Evolutionary conservation across 768 basidiomycete species (phyloP).

Genomic region (Hebeloma cylindrosporum): DNA sequence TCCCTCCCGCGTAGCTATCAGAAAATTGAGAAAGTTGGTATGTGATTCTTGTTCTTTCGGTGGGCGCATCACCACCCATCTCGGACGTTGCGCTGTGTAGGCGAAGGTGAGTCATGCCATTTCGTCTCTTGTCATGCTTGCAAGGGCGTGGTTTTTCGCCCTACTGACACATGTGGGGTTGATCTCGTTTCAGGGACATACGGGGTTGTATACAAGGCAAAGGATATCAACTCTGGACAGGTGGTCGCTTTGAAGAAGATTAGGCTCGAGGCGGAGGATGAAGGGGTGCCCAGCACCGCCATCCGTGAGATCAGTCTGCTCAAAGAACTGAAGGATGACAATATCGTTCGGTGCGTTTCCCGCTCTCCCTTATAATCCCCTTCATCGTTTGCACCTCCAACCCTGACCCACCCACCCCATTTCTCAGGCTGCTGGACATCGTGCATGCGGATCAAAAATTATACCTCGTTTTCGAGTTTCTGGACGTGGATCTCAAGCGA

Average conservation of each 20-base stretch:
- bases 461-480: conserved; percentile 96
- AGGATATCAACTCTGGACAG: conserved; percentile 71
- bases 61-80: conserved; percentile 17
- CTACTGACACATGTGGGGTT: conserved; percentile 9
- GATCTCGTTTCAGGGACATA: conserved; percentile 89
- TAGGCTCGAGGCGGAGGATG: conserved; percentile 95
- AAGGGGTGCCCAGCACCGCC: conserved; percentile 96
- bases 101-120: conserved; percentile 47
- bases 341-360: conserved; percentile 80
- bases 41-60: conserved; percentile 38
- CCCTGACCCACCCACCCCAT: conserved; percentile 5
- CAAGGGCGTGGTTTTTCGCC: background rate
- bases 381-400: conserved; percentile 7
- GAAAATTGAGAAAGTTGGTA: conserved; percentile 98
- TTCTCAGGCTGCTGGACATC: conserved; percentile 84
- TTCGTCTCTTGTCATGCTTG: conserved; percentile 3
- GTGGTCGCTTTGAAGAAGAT: conserved; percentile 99
- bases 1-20: conserved; percentile 78
- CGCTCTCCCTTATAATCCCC: conserved; percentile 1
- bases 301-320: conserved; percentile 97
- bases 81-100: conserved; percentile 29
- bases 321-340: conserved; percentile 95
- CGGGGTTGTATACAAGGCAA: conserved; percentile 97
- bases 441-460: conserved; percentile 97
- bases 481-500: conserved; percentile 94